Percentiles rank a stretch among this genome's conserved stretches.
Conservation (phyloP, 257 asterid species). For the Solanum tacnaense region DNA sequence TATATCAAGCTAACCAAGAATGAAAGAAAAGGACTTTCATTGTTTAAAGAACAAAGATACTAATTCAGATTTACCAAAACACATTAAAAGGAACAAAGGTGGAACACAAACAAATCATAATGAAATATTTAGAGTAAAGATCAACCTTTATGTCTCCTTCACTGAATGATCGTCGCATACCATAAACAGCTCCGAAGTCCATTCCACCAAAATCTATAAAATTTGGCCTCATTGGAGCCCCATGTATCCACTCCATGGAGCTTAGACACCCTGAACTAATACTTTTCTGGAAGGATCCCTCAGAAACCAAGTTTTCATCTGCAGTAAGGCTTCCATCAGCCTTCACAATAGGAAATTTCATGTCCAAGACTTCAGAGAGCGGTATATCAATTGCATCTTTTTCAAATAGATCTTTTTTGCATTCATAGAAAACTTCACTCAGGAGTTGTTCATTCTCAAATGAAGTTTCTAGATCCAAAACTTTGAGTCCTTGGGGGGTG, state of each 20-base stretch:
- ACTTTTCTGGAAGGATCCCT: slow-evolving; percentile 55
- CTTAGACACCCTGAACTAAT: slow-evolving; percentile 47
- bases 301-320: slow-evolving; percentile 23
- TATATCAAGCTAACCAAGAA: neutral
- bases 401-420: slow-evolving; percentile 80
- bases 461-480: slow-evolving; percentile 58
- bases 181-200: slow-evolving; percentile 60
- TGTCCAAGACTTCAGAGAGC: slow-evolving; percentile 39
- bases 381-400: slow-evolving; percentile 68
- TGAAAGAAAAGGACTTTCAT: neutral
- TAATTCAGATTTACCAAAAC: neutral
- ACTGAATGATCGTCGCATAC: slow-evolving; percentile 84
- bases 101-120: neutral
- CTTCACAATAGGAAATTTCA: slow-evolving; percentile 28
- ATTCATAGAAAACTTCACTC: slow-evolving; percentile 74
- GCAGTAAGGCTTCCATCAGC: slow-evolving; percentile 19
- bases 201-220: slow-evolving; percentile 65
- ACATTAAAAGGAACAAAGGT: neutral
- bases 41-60: neutral
- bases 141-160: slow-evolving; percentile 92
- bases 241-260: slow-evolving; percentile 45
- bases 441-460: slow-evolving; percentile 62
- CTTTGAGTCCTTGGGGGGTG: slow-evolving; percentile 51
- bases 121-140: slow-evolving; percentile 5
- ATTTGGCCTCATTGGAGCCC: slow-evolving; percentile 45